Evolutionary conservation across 106 monocot species (phyloP).

Genomic region (Narthecium ossifragum): DNA sequence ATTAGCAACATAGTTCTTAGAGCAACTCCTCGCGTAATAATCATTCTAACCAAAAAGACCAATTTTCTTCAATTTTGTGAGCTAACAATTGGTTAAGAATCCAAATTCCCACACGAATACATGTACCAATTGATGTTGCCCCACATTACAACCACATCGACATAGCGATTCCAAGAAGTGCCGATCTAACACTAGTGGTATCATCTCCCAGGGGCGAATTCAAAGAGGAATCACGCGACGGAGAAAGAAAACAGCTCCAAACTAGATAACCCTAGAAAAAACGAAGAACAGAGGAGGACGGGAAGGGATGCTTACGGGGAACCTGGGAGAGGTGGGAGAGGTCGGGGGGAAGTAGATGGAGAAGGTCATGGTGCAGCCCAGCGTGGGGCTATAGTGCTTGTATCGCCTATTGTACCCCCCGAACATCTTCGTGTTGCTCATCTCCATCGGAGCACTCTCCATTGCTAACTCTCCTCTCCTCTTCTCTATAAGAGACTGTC

Average conservation of each 20-base stretch:
- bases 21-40: no score
- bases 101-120: no score
- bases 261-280: neutral
- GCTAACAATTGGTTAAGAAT: no score
- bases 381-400: conserved; percentile 76
- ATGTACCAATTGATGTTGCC: no score
- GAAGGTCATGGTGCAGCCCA: conserved; percentile 91
- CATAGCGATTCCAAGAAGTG: no score
- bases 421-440: conserved; percentile 84
- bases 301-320: conserved; percentile 32
- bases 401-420: conserved; percentile 75
- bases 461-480: conserved; percentile 8
- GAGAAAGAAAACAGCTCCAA: neutral
- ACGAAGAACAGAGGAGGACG: neutral
- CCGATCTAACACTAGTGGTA: no score
- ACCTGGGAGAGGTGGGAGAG: conserved; percentile 23
- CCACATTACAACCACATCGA: no score
- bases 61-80: no score
- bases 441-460: conserved; percentile 53
- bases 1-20: no score
- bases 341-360: conserved; percentile 89
- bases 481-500: neutral
- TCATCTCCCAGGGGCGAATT: no score
- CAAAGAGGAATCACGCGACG: neutral
- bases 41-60: no score